Conservation (phyloP, 441 rosid species). For the Erodium chrysanthum region DNA sequence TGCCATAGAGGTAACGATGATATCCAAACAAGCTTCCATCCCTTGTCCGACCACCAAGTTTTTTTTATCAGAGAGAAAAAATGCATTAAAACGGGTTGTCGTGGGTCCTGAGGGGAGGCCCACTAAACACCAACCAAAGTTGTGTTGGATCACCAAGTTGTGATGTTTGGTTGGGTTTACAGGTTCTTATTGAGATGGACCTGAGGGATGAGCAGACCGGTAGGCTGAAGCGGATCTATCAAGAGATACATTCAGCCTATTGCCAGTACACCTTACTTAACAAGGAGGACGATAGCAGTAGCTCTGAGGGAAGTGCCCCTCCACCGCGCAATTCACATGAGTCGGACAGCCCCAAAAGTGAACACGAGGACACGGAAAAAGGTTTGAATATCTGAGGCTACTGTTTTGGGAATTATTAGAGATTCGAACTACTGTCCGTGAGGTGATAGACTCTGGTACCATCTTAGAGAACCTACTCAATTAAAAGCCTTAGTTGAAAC, state of each 20-base stretch:
- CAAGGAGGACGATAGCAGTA: constrained; percentile 16
- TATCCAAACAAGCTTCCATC: background rate
- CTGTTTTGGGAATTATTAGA: too few species aligned
- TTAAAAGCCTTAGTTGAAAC: too few species aligned
- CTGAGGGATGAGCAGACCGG: constrained; percentile 52
- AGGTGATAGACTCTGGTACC: too few species aligned
- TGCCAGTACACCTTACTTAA: constrained; percentile 41
- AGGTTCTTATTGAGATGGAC: constrained; percentile 87
- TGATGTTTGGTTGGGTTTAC: background rate
- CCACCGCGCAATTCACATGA: background rate
- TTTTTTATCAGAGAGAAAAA: too few species aligned
- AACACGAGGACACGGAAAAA: background rate
- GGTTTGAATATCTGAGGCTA: constrained; percentile 36
- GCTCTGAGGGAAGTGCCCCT: constrained; percentile 10
- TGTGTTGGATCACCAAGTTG: too few species aligned
- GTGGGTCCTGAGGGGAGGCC: too few species aligned
- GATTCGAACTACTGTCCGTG: too few species aligned
- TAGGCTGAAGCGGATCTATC: constrained; percentile 41
- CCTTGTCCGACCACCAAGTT: too few species aligned
- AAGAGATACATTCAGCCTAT: constrained; percentile 45
- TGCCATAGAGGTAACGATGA: constrained; percentile 50
- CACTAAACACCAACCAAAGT: too few species aligned
- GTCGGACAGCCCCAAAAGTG: constrained; percentile 13
- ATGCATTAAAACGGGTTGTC: too few species aligned
- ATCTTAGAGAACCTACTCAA: too few species aligned